A percentile compares a stretch with the other conserved stretches of the same genome.
These are phyloP conservation scores for Ballota nigra DNA, from an alignment of 257 asterid genomes.

Conservation along the genomic window DNA sequence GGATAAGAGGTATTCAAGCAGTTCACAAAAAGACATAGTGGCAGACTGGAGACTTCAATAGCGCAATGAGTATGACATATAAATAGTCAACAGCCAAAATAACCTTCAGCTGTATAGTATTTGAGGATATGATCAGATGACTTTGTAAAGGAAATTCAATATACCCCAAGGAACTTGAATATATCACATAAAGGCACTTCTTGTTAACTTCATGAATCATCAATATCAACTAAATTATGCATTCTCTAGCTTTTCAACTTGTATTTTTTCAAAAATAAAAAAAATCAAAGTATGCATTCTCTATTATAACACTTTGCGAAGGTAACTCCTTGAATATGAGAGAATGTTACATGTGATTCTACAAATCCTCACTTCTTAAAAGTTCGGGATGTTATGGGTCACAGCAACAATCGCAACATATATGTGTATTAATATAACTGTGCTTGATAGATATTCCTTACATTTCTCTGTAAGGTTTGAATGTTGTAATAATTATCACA, in stretches of 20 bases:
- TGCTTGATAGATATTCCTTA: neutral
- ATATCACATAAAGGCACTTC: neutral
- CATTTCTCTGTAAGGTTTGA: neutral
- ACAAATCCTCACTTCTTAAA: neutral
- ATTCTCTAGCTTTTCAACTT: neutral
- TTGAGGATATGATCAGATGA: neutral
- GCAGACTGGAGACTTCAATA: neutral
- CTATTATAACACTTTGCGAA: neutral
- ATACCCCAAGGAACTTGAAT: neutral
- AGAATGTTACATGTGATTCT: neutral
- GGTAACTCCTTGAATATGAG: neutral
- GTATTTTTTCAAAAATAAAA: neutral
- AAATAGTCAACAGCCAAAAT: neutral
- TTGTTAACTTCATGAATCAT: neutral
- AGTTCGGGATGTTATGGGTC: neutral
- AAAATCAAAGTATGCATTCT: neutral
- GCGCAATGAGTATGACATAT: neutral
- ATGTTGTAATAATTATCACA: too few species aligned
- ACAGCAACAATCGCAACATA: neutral
- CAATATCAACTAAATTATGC: neutral
- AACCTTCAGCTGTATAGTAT: slow-evolving; percentile 8
- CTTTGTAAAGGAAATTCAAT: neutral
- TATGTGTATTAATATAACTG: neutral
- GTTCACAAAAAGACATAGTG: neutral
- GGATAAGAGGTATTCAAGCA: neutral